These are phyloP conservation scores for Clarireedia hainanense DNA, from an alignment of 2,329 filamentous ascomycete genomes.

Conservation along the genomic window DNA sequence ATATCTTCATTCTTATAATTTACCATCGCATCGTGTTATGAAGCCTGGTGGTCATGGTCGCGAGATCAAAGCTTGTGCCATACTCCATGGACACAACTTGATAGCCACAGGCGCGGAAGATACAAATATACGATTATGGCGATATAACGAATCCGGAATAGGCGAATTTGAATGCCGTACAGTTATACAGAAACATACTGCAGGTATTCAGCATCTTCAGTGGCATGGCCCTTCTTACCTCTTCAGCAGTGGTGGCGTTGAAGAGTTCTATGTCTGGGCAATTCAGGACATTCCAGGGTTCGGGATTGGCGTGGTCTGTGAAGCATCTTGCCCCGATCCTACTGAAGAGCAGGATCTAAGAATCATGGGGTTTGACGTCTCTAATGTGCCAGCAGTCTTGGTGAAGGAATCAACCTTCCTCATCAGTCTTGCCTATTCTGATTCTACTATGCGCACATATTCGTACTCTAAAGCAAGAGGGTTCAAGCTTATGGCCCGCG, in stretches of 20 bases:
- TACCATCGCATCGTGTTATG: constrained; percentile 40
- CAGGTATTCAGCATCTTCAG: constrained; percentile 63
- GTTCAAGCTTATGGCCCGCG: constrained; percentile 45
- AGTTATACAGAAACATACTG: constrained; percentile 68
- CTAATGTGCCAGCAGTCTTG: constrained; percentile 5
- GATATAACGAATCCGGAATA: constrained; percentile 27
- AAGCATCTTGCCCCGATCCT: constrained; percentile 45
- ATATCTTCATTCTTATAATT: constrained; percentile 35
- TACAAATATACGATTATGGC: constrained; percentile 68
- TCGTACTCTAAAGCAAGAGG: constrained; percentile 32
- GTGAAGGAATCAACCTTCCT: constrained; percentile 34
- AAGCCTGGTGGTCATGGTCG: constrained; percentile 73
- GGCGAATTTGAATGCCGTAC: constrained; percentile 37
- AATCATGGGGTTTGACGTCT: constrained; percentile 70
- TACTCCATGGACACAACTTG: constrained; percentile 34
- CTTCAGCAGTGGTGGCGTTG: constrained; percentile 78
- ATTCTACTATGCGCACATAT: constrained; percentile 66
- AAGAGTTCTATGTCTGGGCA: constrained; percentile 85
- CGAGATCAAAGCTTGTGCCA: constrained; percentile 64
- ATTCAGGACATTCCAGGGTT: constrained; percentile 41
- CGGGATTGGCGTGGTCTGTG: constrained; percentile 48
- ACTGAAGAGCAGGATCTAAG: constrained; percentile 57
- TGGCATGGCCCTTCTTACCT: constrained; percentile 64
- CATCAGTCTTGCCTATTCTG: constrained; percentile 71
- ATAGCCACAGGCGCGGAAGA: constrained; percentile 65